A percentile compares a stretch with the other conserved stretches of the same genome.
These are phyloP conservation scores for Russula ochroleuca DNA, from an alignment of 768 basidiomycete species.

Conservation along the genomic window DNA sequence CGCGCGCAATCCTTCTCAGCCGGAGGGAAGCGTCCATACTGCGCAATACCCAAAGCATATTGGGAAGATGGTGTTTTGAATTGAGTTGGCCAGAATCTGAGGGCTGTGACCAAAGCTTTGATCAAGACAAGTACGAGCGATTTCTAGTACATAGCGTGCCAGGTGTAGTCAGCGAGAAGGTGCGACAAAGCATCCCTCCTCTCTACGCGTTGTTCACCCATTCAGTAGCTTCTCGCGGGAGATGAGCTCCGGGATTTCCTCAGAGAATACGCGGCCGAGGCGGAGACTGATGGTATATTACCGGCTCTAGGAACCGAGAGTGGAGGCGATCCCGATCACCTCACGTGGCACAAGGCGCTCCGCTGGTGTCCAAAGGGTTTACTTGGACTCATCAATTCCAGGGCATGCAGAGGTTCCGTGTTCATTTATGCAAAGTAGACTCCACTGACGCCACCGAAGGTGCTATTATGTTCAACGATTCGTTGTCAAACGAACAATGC, in stretches of 20 bases:
- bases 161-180: slow-evolving; percentile 66
- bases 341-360: slow-evolving; percentile 62
- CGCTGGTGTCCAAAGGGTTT: slow-evolving; percentile 81
- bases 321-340: slow-evolving; percentile 3
- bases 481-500: slow-evolving; percentile 64
- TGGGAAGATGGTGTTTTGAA: slow-evolving; percentile 66
- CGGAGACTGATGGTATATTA: slow-evolving; percentile 45
- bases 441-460: slow-evolving; percentile 44
- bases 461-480: slow-evolving; percentile 96
- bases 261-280: slow-evolving; percentile 62
- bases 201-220: slow-evolving; percentile 12
- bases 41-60: slow-evolving; percentile 42
- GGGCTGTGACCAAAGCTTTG: slow-evolving; percentile 28
- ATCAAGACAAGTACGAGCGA: slow-evolving; percentile 52
- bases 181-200: slow-evolving; percentile 29
- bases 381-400: slow-evolving; percentile 85
- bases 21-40: slow-evolving; percentile 55
- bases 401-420: slow-evolving; percentile 81
- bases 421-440: slow-evolving; percentile 3
- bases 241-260: slow-evolving; percentile 73
- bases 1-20: slow-evolving; percentile 62
- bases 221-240: slow-evolving; percentile 53
- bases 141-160: slow-evolving; percentile 61
- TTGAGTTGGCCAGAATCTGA: slow-evolving; percentile 40
- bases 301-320: slow-evolving; percentile 21